phyloP scores from a whole-genome alignment of 192 early-diverging fungal species.

The Martensiomyces pterosporus region DNA sequence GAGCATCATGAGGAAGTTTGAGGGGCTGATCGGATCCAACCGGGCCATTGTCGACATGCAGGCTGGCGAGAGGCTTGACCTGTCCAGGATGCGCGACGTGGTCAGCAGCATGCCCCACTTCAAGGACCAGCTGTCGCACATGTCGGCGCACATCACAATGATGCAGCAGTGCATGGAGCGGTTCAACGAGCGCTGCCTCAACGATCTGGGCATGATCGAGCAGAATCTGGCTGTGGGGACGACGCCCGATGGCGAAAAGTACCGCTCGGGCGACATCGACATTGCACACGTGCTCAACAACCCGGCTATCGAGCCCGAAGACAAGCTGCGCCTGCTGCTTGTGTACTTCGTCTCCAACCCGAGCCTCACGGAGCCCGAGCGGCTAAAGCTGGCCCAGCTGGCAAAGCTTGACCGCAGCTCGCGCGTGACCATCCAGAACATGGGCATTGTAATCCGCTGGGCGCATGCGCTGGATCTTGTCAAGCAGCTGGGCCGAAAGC shows the following conservation, averaged over 20 bases:
- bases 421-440: slow-evolving; percentile 45
- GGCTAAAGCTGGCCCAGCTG: slow-evolving; percentile 42
- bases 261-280: slow-evolving; percentile 42
- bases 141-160: slow-evolving; percentile 52
- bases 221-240: slow-evolving; percentile 53
- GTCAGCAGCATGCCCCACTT: slow-evolving; percentile 49
- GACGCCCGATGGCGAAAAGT: slow-evolving; percentile 48
- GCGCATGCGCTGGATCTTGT: slow-evolving; percentile 46
- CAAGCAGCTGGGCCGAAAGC: slow-evolving; percentile 36
- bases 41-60: slow-evolving; percentile 37
- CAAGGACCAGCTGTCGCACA: slow-evolving; percentile 41
- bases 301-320: slow-evolving; percentile 41
- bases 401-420: slow-evolving; percentile 44
- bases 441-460: slow-evolving; percentile 50
- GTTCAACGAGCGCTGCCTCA: slow-evolving; percentile 44
- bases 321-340: slow-evolving; percentile 41
- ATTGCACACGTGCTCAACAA: slow-evolving; percentile 46
- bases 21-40: slow-evolving; percentile 46
- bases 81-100: slow-evolving; percentile 46
- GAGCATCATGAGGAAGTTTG: slow-evolving; percentile 41
- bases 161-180: slow-evolving; percentile 52
- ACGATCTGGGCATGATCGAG: slow-evolving; percentile 50
- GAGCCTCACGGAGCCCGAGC: slow-evolving; percentile 37
- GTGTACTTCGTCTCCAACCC: slow-evolving; percentile 46
- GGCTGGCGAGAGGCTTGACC: slow-evolving; percentile 28